These are phyloP conservation scores for Zasmidium citrigriseum DNA, from an alignment of 2,329 filamentous ascomycete genomes.

Conservation along the genomic window DNA sequence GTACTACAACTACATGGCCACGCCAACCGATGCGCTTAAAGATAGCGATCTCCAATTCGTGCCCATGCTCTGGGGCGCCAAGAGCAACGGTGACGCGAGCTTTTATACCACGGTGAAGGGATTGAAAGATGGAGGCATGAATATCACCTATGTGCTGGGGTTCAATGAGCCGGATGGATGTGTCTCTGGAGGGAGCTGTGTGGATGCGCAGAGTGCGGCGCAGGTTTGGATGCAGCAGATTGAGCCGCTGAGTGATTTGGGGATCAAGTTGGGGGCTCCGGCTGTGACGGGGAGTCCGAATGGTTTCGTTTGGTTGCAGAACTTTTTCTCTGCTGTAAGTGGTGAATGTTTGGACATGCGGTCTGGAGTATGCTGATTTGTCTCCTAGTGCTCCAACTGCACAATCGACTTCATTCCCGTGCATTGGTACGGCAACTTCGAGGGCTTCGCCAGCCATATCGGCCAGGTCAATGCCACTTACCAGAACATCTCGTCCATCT, in stretches of 20 bases:
- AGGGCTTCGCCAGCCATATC: slow-evolving; percentile 66
- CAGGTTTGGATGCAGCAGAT: slow-evolving; percentile 70
- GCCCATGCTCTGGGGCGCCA: slow-evolving; percentile 75
- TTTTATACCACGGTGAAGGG: slow-evolving; percentile 63
- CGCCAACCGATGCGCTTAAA: slow-evolving; percentile 46
- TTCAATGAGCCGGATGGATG: slow-evolving; percentile 79
- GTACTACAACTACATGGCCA: slow-evolving; percentile 78
- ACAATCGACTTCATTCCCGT: slow-evolving; percentile 53
- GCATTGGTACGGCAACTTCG: slow-evolving; percentile 65
- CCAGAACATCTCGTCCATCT: slow-evolving; percentile 51
- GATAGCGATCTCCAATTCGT: slow-evolving; percentile 67
- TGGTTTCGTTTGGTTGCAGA: slow-evolving; percentile 67
- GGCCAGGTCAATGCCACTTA: slow-evolving; percentile 57
- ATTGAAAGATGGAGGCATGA: slow-evolving; percentile 55
- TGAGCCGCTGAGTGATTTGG: slow-evolving; percentile 63
- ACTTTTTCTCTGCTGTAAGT: slow-evolving; percentile 58
- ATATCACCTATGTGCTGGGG: slow-evolving; percentile 68
- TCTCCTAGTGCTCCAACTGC: slow-evolving; percentile 31
- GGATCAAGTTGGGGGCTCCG: slow-evolving; percentile 69
- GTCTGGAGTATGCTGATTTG: not conserved
- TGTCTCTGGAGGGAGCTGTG: slow-evolving; percentile 61
- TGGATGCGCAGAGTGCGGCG: slow-evolving; percentile 64
- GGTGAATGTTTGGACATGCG: not conserved
- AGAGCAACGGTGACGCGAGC: slow-evolving; percentile 51
- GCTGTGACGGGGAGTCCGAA: slow-evolving; percentile 63